phyloP scores from a whole-genome alignment of 192 early-diverging fungal species.

The Linnemannia elongata region DNA sequence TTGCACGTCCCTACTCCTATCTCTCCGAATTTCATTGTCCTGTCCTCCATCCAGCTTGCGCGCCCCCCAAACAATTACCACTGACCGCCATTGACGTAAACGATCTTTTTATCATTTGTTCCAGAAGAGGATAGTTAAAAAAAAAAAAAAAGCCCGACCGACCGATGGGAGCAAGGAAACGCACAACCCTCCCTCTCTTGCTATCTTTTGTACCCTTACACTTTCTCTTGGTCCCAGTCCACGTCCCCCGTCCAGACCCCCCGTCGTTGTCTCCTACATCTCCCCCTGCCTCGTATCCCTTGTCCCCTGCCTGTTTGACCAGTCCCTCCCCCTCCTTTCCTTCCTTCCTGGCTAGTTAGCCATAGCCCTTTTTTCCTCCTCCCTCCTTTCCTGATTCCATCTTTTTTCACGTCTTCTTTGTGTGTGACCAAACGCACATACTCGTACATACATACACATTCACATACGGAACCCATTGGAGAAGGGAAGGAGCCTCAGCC shows the following conservation, averaged over 20 bases:
- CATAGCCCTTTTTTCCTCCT: no score
- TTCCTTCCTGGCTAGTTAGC: neutral
- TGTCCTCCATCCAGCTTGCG: neutral
- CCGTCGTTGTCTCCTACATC: neutral
- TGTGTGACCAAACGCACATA: no score
- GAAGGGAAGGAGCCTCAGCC: neutral
- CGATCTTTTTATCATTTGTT: neutral
- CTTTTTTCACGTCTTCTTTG: no score
- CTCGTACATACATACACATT: no score
- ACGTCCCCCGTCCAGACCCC: neutral
- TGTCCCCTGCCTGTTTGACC: conserved; percentile 1
- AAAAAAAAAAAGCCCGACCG: neutral
- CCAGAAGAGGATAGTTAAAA: no score
- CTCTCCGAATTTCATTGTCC: neutral
- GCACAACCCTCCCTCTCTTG: neutral
- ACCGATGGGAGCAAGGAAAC: neutral
- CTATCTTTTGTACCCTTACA: neutral
- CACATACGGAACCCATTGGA: no score
- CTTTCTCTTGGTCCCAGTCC: neutral
- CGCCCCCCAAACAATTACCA: neutral
- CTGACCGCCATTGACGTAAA: neutral
- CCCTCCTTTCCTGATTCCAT: no score
- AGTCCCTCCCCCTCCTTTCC: neutral
- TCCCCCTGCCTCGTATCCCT: neutral
- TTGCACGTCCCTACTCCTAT: no score